These are phyloP conservation scores for Rhynchosporium graminicola DNA, from an alignment of 2,329 filamentous ascomycete species.

Conservation along the genomic window DNA sequence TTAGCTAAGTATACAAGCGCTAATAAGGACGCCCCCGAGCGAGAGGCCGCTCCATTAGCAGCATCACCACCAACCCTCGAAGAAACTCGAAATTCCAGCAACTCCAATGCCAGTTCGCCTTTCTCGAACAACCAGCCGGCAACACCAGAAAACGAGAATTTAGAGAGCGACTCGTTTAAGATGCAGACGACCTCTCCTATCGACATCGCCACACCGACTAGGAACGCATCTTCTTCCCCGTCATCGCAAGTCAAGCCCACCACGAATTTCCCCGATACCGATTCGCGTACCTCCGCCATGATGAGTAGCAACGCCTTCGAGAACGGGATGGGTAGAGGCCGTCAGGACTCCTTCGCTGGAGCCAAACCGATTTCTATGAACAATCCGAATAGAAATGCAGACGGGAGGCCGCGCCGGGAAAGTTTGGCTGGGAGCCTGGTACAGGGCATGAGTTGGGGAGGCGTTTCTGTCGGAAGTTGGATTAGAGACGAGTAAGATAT, in stretches of 20 bases:
- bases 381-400: conserved; percentile 61
- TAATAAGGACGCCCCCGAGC: too few relatives aligned
- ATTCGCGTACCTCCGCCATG: conserved; percentile 52
- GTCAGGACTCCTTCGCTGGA: conserved; percentile 66
- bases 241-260: conserved; percentile 41
- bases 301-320: conserved; percentile 58
- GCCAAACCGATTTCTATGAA: conserved; percentile 67
- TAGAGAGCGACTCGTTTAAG: conserved; percentile 22
- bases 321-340: conserved; percentile 51
- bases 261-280: conserved; percentile 35
- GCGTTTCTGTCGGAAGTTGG: conserved; percentile 93
- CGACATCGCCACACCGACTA: conserved; percentile 39
- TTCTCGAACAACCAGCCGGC: conserved; percentile 23
- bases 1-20: conserved; percentile 10
- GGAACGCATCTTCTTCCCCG: conserved; percentile 41
- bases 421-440: conserved; percentile 65
- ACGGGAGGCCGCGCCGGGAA: conserved; percentile 60
- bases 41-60: too few relatives aligned
- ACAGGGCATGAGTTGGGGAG: conserved; percentile 95
- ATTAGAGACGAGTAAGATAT: conserved; percentile 92
- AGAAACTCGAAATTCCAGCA: not conserved
- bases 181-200: conserved; percentile 42
- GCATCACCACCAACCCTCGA: too few relatives aligned
- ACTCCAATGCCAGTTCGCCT: conserved; percentile 22
- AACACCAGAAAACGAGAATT: conserved; percentile 21